Base-by-base conservation (phyloP, 768 basidiomycete species). In the Cystobasidium ongulense region DNA sequence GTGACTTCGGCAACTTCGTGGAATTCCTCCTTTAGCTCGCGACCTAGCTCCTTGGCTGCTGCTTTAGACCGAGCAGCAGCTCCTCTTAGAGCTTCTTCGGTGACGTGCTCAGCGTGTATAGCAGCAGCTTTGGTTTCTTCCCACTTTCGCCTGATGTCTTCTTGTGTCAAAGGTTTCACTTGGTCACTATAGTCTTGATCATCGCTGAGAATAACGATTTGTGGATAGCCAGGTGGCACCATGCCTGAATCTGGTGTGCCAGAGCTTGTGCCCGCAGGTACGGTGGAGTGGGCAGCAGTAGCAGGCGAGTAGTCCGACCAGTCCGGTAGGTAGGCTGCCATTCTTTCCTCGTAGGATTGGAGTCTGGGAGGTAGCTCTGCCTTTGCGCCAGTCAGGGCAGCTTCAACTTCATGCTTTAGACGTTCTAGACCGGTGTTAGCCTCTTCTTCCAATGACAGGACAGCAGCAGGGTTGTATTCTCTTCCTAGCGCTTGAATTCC, bases 331-430 rank as follows among this genome's bases (percentile, higher is more conserved):
- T 25, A 50, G 46, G 52, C 41, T n/a, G 61, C 72, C 27, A 64
- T 23, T 23, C 52, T 39, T 46, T 75, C 71, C 23, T 71, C 62
- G 39, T 72, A 54, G 4, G 57, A 33, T 27, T 38, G 46, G n/a
- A 73, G 63, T 10, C 25, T 33, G 18, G 62, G 29, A 17, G 38
- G 38, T 13, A 43, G 13, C 11, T 35, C 23, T 67, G 62, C 35
- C 52, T 59, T 63, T 7, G 66, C 25, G 33, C 72, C 59, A 66
- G 62, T 25, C 8, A 75, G 21, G 1, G 73, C 62, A 23, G 31
- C 29, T 29, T 61, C 70, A 15, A 75, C 36, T 33, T 75, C 75
- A 15, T 39, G 29, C 57, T 75, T 75, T 50, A 74, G 41, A 11
- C 64, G 36, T n/a, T 41, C 33, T 3, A 75, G 23, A 23, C 33